phyloP scores from a whole-genome alignment of 768 basidiomycete genomes.

The Leccinum barrowsii region DNA sequence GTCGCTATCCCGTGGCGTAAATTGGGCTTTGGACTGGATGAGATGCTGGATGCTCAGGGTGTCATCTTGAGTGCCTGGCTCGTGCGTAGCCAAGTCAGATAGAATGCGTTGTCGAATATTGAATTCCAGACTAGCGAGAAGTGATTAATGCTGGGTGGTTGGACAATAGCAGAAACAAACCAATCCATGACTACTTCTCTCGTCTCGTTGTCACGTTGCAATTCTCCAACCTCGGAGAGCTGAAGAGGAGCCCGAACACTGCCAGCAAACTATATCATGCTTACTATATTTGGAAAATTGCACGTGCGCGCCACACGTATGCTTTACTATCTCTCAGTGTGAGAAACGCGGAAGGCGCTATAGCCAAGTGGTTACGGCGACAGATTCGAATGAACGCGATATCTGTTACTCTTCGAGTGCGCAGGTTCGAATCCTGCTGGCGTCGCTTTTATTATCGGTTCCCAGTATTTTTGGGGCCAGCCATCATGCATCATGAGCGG shows the following conservation, averaged over 20 bases:
- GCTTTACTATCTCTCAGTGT: neutral
- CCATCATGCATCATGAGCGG: neutral
- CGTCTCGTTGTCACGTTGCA: too few species aligned
- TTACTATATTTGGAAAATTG: too few species aligned
- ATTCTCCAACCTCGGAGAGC: too few species aligned
- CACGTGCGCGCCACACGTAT: too few species aligned
- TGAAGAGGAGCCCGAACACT: neutral
- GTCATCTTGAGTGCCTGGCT: conserved; percentile 46
- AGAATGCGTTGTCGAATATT: conserved; percentile 75
- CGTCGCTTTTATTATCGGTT: conserved; percentile 26
- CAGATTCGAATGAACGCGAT: conserved; percentile 51
- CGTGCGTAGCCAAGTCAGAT: conserved; percentile 64
- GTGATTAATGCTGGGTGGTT: neutral
- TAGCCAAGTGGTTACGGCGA: conserved; percentile 80
- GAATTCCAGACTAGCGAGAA: conserved; percentile 58
- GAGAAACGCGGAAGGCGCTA: conserved; percentile 35
- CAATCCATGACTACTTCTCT: conserved; percentile 41
- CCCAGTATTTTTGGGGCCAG: neutral
- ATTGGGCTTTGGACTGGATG: conserved; percentile 60
- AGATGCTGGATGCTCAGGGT: conserved; percentile 48
- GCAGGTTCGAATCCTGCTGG: conserved; percentile 42
- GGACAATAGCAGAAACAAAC: conserved; percentile 29
- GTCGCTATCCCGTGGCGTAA: conserved; percentile 24
- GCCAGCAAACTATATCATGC: neutral
- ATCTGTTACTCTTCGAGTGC: conserved; percentile 40